Base-by-base conservation (phyloP, 2,329 filamentous ascomycete genomes). In the Pyricularia sp. region DNA sequence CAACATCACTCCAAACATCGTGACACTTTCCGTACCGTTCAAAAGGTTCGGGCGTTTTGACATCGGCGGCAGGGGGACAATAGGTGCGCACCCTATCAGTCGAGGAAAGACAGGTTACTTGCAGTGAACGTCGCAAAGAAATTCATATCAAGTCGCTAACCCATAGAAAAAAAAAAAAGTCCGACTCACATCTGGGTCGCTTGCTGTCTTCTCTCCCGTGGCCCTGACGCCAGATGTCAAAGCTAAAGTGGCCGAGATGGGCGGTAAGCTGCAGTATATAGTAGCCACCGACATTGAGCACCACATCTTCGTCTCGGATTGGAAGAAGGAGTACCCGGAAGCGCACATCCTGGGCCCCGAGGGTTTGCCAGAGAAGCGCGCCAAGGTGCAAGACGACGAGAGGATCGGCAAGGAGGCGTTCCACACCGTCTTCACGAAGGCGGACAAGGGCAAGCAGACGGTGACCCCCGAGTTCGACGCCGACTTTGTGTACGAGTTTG, bases 131-230 rank as follows among this genome's bases (percentile, higher is more conserved):
- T 16, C 2, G 12, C 33, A 13, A 35, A 49, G 19, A 49, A 9
- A 49, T 6, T 49, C 5, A 1, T 72, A 80, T 73, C 28, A 28
- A 33, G 60, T 62, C 30, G 40, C 40, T 49, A 49, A 49, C 40
- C 3, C 19, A 66, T 64, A 68, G 65, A 26, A 8, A 26, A 0
- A 30, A 13, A 60, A 57, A 26, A 64, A 69, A 91, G 91, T 96
- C 66, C 89, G 87, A 70, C 84, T 99, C 70, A 83, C 85, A 66
- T 88, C 87, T 10, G 92, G 92, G 65, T 79, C 84, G 60, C 84
- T 97, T 55, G 90, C 91, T 69, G 87, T 97, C 74, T 97, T 97
- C 83, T 96, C 92, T 0, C 94, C 94, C 22, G 90, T 94, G 24
- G 89, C 88, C 16, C 83, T 97, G 65, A 97, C 68, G 3, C 82